Percentiles rank a stretch among this genome's conserved stretches.
phyloP scores from a whole-genome alignment of 129 eudicot genomes.

The Logfia minima region DNA sequence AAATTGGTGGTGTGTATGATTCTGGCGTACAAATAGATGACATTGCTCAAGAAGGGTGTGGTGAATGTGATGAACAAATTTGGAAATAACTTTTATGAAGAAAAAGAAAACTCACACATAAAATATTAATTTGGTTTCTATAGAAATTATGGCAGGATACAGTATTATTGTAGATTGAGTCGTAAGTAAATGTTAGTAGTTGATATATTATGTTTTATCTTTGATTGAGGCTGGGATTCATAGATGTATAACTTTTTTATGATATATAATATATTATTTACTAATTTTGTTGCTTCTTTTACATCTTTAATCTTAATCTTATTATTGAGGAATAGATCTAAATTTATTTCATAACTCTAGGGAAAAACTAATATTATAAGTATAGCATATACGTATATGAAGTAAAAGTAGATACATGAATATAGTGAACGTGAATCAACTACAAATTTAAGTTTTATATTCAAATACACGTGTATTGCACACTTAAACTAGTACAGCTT shows the following conservation, averaged over 20 bases:
- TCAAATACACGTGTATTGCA: too few species aligned
- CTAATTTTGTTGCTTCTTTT: neutral
- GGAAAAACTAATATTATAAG: too few species aligned
- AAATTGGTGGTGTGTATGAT: slow-evolving; percentile 57
- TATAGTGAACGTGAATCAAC: too few species aligned
- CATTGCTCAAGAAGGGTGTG: slow-evolving; percentile 75
- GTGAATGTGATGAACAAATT: slow-evolving; percentile 50
- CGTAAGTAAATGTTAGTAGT: slow-evolving; percentile 20
- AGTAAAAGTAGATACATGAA: too few species aligned
- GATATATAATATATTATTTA: too few species aligned
- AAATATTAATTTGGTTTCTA: neutral
- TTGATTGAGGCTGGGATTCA: neutral
- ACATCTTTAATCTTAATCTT: neutral
- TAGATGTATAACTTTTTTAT: slow-evolving; percentile 5
- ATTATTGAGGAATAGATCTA: too few species aligned
- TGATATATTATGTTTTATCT: slow-evolving; percentile 11
- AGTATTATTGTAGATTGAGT: slow-evolving; percentile 21
- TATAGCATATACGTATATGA: too few species aligned
- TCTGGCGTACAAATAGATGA: slow-evolving; percentile 66
- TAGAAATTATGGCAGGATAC: slow-evolving; percentile 8
- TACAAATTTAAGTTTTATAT: too few species aligned
- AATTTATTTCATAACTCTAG: too few species aligned
- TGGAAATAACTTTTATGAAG: slow-evolving; percentile 36
- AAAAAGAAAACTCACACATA: neutral
- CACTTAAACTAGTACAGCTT: too few species aligned